A percentile compares a stretch with the other conserved stretches of the same genome.
These are phyloP conservation scores for Porphyra umbilicalis DNA, from an alignment of 31 red algal species.

Conservation along the genomic window DNA sequence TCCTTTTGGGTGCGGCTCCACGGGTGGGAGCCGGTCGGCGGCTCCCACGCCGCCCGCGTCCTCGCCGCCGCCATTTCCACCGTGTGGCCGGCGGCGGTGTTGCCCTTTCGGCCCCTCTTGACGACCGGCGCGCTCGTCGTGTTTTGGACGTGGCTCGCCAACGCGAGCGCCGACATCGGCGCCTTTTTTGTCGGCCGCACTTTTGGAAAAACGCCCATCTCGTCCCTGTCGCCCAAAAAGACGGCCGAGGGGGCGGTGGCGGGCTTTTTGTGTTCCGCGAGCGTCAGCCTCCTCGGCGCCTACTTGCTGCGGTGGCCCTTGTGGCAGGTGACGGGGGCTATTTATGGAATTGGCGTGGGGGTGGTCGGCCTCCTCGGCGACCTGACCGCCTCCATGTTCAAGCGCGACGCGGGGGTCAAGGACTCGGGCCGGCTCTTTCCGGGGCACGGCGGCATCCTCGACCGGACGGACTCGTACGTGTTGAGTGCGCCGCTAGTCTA, in stretches of 20 bases:
- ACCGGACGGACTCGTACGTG: slow-evolving; percentile 83
- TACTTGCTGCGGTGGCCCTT: slow-evolving; percentile 77
- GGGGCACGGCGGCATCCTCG: slow-evolving; percentile 92
- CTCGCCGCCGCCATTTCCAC: slow-evolving; percentile 21
- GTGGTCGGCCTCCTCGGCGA: slow-evolving; percentile 90
- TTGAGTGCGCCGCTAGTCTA: slow-evolving; percentile 80
- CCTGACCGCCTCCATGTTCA: slow-evolving; percentile 83
- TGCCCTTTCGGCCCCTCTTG: slow-evolving; percentile 34
- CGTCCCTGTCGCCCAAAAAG: slow-evolving; percentile 79
- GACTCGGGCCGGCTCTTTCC: slow-evolving; percentile 80
- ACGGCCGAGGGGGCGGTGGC: slow-evolving; percentile 88
- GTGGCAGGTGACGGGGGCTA: slow-evolving; percentile 83
- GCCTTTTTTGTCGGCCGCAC: slow-evolving; percentile 80
- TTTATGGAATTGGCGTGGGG: slow-evolving; percentile 75
- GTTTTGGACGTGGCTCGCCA: slow-evolving; percentile 91
- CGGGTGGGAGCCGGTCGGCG: slow-evolving; percentile 3
- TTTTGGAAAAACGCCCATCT: slow-evolving; percentile 59
- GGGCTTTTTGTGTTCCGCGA: slow-evolving; percentile 57
- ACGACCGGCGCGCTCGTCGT: slow-evolving; percentile 61
- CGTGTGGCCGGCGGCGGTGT: slow-evolving; percentile 26
- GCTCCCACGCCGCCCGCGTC: slow-evolving; percentile 13
- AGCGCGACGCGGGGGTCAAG: slow-evolving; percentile 92
- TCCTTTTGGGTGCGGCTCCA: slow-evolving; percentile 78
- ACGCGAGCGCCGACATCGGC: slow-evolving; percentile 71
- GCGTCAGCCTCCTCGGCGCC: slow-evolving; percentile 60